Evolutionary conservation across 495 filamentous ascomycete genomes (phyloP).

Genomic region (Neurospora sp.): DNA sequence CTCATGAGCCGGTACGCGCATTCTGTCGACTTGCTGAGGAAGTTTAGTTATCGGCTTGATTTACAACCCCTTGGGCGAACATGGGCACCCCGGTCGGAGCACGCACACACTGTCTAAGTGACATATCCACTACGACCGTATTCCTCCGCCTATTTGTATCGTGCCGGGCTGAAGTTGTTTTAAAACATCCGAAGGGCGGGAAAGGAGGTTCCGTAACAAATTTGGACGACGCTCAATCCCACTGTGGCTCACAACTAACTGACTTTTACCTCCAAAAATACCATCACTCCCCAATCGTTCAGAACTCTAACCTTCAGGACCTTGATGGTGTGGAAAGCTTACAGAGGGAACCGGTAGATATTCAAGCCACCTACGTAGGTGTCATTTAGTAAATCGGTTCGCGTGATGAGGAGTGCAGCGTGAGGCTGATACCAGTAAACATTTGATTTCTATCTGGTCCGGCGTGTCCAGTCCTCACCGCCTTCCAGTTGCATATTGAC

Average conservation of each 20-base stretch:
- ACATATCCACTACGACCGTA: background rate
- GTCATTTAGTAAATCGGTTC: background rate
- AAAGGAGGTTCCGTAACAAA: background rate
- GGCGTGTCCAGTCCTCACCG: background rate
- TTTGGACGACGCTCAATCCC: background rate
- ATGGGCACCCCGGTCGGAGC: background rate
- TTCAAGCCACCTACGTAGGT: background rate
- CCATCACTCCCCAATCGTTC: background rate
- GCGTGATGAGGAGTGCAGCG: background rate
- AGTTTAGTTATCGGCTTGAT: background rate
- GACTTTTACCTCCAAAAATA: background rate
- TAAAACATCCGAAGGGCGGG: background rate
- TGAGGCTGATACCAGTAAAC: background rate
- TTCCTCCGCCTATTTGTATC: background rate
- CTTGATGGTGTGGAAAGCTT: background rate
- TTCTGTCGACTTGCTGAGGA: background rate
- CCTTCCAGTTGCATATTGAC: background rate
- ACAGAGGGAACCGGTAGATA: background rate
- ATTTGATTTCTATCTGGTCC: background rate
- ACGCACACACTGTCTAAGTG: background rate
- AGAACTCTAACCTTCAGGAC: background rate
- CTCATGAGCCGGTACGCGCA: background rate
- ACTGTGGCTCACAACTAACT: background rate
- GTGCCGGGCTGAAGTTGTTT: background rate
- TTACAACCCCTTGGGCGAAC: background rate